A percentile compares a stretch with the other conserved stretches of the same genome.
These are phyloP conservation scores for Boletus coccyginus DNA, from an alignment of 768 basidiomycete species.

Conservation along the genomic window DNA sequence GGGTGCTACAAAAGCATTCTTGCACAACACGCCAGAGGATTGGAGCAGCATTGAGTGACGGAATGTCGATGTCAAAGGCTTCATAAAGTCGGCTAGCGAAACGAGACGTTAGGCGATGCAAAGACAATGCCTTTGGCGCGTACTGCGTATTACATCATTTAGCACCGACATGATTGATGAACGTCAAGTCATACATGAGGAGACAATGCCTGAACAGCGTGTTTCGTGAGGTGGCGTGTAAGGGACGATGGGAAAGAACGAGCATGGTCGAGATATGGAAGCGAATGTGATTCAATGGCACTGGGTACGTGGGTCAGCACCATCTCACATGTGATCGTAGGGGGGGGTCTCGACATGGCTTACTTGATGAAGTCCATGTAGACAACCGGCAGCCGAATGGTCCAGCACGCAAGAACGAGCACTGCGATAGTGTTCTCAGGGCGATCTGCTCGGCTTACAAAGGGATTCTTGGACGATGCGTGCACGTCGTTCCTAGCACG, in stretches of 20 bases:
- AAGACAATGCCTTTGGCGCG: slow-evolving; percentile 52
- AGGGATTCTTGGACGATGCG: slow-evolving; percentile 10
- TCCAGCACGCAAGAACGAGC: slow-evolving; percentile 76
- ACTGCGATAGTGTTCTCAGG: slow-evolving; percentile 60
- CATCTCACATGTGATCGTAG: background rate
- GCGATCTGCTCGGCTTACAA: slow-evolving; percentile 33
- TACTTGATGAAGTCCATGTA: slow-evolving; percentile 75
- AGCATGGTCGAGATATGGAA: slow-evolving; percentile 79
- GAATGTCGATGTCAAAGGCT: slow-evolving; percentile 58
- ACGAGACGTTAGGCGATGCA: slow-evolving; percentile 62
- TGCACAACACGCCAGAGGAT: slow-evolving; percentile 72
- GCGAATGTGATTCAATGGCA: slow-evolving; percentile 65
- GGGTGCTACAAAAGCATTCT: slow-evolving; percentile 64
- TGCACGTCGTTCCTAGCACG: slow-evolving; percentile 3
- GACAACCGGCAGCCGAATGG: slow-evolving; percentile 69
- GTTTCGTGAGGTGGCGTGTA: slow-evolving; percentile 69
- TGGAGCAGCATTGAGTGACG: slow-evolving; percentile 73
- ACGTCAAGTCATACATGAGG: slow-evolving; percentile 50
- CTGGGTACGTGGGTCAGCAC: slow-evolving; percentile 37
- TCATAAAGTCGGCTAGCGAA: slow-evolving; percentile 56
- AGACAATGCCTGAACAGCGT: slow-evolving; percentile 62
- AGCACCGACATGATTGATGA: slow-evolving; percentile 7
- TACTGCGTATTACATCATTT: slow-evolving; percentile 42
- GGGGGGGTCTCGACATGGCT: slow-evolving; percentile 20
- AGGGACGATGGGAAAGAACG: slow-evolving; percentile 60